phyloP scores from a whole-genome alignment of 805 yeast genomes.

The Teunomyces pallodes region DNA sequence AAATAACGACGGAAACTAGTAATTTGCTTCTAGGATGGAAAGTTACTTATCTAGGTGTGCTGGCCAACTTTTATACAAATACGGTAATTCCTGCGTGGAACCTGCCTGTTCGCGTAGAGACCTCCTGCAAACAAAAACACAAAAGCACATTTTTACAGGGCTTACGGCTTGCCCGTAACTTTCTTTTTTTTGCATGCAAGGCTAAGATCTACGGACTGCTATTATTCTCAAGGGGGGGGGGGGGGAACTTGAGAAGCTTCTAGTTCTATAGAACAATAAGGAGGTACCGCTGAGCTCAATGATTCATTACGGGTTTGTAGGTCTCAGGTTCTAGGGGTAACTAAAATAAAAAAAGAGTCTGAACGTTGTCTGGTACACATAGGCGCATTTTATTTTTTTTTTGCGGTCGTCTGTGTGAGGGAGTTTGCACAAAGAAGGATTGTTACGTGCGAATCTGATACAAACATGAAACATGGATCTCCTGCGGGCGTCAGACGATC shows the following conservation, averaged over 20 bases:
- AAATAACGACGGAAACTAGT: constrained; percentile 1
- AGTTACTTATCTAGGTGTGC: neutral
- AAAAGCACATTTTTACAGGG: neutral
- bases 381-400: neutral
- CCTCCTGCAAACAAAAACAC: constrained; percentile 2
- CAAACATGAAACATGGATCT: neutral
- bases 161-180: neutral
- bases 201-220: neutral
- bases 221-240: no score
- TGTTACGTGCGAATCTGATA: neutral
- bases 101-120: constrained; percentile 1
- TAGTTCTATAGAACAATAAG: no score
- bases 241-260: no score
- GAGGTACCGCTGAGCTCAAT: no score
- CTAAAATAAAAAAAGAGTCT: neutral
- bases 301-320: neutral
- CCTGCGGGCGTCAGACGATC: neutral
- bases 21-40: neutral
- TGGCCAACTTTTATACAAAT: constrained; percentile 11
- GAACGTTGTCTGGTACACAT: neutral
- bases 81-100: constrained; percentile 6
- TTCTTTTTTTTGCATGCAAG: neutral
- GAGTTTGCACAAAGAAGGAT: neutral
- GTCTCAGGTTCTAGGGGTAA: neutral
- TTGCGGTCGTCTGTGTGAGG: neutral